A percentile compares a stretch with the other conserved stretches of the same genome.
Evolutionary conservation across 129 eudicot genomes (phyloP).

Genomic region (Deinandra increscens): DNA sequence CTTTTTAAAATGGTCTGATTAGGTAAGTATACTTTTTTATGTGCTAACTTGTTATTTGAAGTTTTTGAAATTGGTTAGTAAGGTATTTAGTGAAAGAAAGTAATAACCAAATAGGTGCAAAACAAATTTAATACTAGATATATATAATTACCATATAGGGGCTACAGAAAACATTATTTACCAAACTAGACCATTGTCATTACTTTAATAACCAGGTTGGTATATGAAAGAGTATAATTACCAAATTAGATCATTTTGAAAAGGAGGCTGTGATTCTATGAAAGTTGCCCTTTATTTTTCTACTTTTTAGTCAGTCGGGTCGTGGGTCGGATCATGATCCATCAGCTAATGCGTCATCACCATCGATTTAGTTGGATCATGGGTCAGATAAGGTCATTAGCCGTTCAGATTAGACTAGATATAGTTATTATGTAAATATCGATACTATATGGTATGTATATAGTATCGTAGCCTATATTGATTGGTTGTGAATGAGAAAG

Average conservation of each 20-base stretch:
- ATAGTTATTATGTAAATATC: too few relatives aligned
- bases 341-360: conserved; percentile 2
- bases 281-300: background rate
- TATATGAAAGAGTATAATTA: background rate
- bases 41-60: background rate
- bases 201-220: background rate
- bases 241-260: background rate
- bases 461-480: too few relatives aligned
- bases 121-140: conserved; percentile 1
- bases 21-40: background rate
- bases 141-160: background rate
- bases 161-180: background rate
- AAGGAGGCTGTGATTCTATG: background rate
- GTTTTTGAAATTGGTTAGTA: background rate
- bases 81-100: background rate
- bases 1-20: background rate
- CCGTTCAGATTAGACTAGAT: too few relatives aligned
- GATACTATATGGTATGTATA: too few relatives aligned
- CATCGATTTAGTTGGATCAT: background rate
- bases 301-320: background rate
- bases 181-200: conserved; percentile 4
- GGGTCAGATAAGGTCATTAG: conserved; percentile 2
- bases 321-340: background rate
- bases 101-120: background rate
- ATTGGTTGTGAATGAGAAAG: too few relatives aligned